Evolutionary conservation across 805 yeast genomes (phyloP).

Genomic region (Starmerella etchellsii): DNA sequence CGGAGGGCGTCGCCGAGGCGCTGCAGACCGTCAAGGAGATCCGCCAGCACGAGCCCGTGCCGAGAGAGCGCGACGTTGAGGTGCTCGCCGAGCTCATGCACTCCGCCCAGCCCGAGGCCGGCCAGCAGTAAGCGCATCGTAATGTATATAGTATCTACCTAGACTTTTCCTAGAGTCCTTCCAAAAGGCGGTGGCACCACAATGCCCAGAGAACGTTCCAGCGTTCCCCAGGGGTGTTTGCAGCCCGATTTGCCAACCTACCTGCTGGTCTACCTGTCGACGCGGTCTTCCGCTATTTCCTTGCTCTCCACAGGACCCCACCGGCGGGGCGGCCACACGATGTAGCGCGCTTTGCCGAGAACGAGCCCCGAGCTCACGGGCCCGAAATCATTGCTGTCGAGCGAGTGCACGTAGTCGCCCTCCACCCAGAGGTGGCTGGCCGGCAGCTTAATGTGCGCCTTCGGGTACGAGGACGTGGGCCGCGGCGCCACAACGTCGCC

Average conservation of each 20-base stretch:
- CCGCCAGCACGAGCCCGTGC: slow-evolving; percentile 29
- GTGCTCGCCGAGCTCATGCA: slow-evolving; percentile 23
- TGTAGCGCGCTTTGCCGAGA: slow-evolving; percentile 55
- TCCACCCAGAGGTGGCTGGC: slow-evolving; percentile 85
- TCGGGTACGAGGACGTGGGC: slow-evolving; percentile 38
- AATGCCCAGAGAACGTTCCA: no score
- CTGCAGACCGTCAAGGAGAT: slow-evolving; percentile 34
- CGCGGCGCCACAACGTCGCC: slow-evolving; percentile 58
- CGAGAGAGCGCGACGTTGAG: slow-evolving; percentile 20
- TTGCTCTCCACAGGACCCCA: slow-evolving; percentile 31
- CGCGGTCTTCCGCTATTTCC: not conserved
- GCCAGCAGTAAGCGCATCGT: no score
- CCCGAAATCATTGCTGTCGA: slow-evolving; percentile 81
- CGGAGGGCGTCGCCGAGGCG: slow-evolving; percentile 32
- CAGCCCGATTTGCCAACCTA: no score
- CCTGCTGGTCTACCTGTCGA: no score
- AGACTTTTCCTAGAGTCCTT: no score
- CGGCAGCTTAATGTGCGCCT: slow-evolving; percentile 49
- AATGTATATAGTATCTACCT: not conserved
- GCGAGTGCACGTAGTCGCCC: slow-evolving; percentile 69
- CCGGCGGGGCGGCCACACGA: slow-evolving; percentile 59
- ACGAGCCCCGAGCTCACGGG: slow-evolving; percentile 74
- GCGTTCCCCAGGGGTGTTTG: no score
- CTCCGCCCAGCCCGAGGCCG: slow-evolving; percentile 2
- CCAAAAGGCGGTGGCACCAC: no score